Percentiles rank a stretch among this genome's conserved stretches.
phyloP scores from a whole-genome alignment of 495 filamentous ascomycete genomes.

The Neurospora tetraspora region DNA sequence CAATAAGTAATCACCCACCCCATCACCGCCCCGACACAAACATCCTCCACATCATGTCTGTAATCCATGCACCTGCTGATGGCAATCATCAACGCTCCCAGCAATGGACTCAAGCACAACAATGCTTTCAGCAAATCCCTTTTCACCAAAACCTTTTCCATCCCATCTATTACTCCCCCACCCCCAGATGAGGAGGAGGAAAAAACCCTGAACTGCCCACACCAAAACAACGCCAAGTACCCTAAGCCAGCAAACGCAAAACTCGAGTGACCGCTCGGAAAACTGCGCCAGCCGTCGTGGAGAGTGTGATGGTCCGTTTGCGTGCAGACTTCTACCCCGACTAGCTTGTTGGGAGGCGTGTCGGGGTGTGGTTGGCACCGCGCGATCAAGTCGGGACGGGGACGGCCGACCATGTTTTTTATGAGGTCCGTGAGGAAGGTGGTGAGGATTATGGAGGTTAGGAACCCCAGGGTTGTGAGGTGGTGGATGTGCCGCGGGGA shows the following conservation, averaged over 20 bases:
- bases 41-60: conserved; percentile 89
- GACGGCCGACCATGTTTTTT: conserved; percentile 85
- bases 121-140: conserved; percentile 57
- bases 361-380: conserved; percentile 67
- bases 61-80: conserved; percentile 92
- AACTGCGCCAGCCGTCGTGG: conserved; percentile 89
- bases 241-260: conserved; percentile 83
- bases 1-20: conserved; percentile 69
- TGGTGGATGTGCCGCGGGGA: conserved; percentile 71
- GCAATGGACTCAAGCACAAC: conserved; percentile 55
- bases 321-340: conserved; percentile 71
- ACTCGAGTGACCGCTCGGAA: conserved; percentile 80
- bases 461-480: conserved; percentile 70
- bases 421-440: conserved; percentile 80
- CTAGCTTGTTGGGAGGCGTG: conserved; percentile 56
- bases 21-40: conserved; percentile 63
- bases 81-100: conserved; percentile 79
- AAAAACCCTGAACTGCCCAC: conserved; percentile 71
- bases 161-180: neutral
- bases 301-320: conserved; percentile 64
- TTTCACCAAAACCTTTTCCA: conserved; percentile 16
- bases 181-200: conserved; percentile 31
- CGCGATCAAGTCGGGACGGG: conserved; percentile 79
- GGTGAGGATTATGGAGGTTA: conserved; percentile 66
- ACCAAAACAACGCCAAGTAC: conserved; percentile 68